phyloP scores from a whole-genome alignment of 768 basidiomycete species.

The Crassisporium funariophilum region DNA sequence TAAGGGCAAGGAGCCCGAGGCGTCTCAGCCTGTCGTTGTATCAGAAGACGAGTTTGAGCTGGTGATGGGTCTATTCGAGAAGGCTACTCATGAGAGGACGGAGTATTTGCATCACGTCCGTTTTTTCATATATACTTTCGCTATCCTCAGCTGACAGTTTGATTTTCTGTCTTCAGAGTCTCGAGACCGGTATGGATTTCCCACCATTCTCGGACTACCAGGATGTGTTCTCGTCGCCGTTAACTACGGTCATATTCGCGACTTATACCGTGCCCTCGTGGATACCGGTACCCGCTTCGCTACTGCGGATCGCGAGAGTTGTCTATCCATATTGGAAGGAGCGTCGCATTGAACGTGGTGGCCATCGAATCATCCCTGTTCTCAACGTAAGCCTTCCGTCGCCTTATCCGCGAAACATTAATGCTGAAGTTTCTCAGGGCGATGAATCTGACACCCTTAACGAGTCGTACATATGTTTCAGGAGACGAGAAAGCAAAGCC shows the following conservation, averaged over 20 bases:
- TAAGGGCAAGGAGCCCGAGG: conserved; percentile 84
- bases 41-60: conserved; percentile 93
- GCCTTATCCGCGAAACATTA: not conserved
- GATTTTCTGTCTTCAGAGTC: conserved; percentile 40
- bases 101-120: conserved; percentile 89
- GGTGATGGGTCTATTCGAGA: conserved; percentile 94
- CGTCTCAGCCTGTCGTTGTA: conserved; percentile 62
- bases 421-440: conserved; percentile 44
- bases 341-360: conserved; percentile 76
- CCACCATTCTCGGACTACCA: conserved; percentile 77
- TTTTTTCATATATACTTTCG: conserved; percentile 17
- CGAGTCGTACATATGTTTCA: conserved; percentile 97
- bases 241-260: conserved; percentile 68
- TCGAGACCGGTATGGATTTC: conserved; percentile 69
- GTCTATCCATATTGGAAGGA: conserved; percentile 92
- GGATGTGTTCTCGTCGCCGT: conserved; percentile 60
- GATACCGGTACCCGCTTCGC: conserved; percentile 61
- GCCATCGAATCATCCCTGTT: conserved; percentile 82
- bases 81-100: conserved; percentile 84
- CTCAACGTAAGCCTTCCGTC: conserved; percentile 67
- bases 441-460: conserved; percentile 90
- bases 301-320: conserved; percentile 69
- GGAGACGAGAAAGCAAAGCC: conserved; percentile 91
- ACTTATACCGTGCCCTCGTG: conserved; percentile 66
- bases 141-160: not conserved